Evolutionary conservation across 1,139 yeast genomes (phyloP).

Genomic region (Geotrichum macrosporum): DNA sequence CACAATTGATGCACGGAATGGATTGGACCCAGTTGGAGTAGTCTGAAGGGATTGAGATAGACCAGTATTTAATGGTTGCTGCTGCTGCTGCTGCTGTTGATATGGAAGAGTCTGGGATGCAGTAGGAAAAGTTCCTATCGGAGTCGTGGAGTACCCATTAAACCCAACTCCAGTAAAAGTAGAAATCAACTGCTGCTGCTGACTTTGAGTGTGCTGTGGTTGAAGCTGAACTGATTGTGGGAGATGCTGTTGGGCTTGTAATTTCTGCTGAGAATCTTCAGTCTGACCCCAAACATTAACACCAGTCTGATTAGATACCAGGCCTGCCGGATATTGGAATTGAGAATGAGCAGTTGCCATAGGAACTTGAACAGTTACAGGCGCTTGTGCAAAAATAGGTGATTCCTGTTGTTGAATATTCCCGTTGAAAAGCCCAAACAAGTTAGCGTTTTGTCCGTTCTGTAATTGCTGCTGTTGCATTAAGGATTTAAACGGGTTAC

Average conservation of each 20-base stretch:
- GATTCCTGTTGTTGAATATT: slow-evolving; percentile 25
- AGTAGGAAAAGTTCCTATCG: slow-evolving; percentile 26
- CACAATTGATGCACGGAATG: slow-evolving; percentile 30
- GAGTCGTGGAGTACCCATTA: slow-evolving; percentile 46
- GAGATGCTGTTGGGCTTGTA: too few relatives aligned
- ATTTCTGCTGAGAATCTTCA: slow-evolving; percentile 23
- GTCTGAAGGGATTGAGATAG: slow-evolving; percentile 44
- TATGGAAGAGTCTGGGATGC: slow-evolving; percentile 26
- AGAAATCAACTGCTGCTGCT: slow-evolving; percentile 24
- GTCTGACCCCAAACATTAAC: slow-evolving; percentile 22
- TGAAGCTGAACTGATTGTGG: slow-evolving; percentile 21
- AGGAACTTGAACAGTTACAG: not conserved
- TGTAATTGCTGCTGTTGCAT: slow-evolving; percentile 19
- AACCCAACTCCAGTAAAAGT: slow-evolving; percentile 54
- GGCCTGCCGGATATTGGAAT: slow-evolving; percentile 22
- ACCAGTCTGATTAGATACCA: slow-evolving; percentile 8
- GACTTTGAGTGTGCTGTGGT: slow-evolving; percentile 24
- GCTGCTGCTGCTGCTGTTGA: slow-evolving; percentile 24
- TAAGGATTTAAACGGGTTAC: slow-evolving; percentile 24
- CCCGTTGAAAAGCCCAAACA: slow-evolving; percentile 27
- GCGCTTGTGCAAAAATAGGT: slow-evolving; percentile 21
- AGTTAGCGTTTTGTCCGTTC: slow-evolving; percentile 22
- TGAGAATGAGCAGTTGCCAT: slow-evolving; percentile 24
- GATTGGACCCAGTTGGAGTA: slow-evolving; percentile 33
- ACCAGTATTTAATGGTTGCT: too few relatives aligned